phyloP scores from a whole-genome alignment of 305 asterid species.

The Fraxinus albicans region DNA sequence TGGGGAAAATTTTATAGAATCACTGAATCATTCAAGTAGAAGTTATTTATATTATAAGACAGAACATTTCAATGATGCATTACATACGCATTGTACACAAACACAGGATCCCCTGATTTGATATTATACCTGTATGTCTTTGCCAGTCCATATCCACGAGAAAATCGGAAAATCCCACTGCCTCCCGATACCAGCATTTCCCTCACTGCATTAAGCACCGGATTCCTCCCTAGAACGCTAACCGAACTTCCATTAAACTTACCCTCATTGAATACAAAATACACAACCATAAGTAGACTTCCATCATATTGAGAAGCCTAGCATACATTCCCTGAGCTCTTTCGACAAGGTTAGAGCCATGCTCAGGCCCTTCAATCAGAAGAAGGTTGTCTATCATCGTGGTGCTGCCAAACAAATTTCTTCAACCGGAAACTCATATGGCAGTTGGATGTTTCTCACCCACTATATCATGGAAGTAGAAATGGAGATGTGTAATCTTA shows the following conservation, averaged over 20 bases:
- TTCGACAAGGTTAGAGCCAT: constrained; percentile 44
- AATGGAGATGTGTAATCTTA: constrained; percentile 48
- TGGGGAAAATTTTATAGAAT: neutral
- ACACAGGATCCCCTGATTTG: constrained; percentile 24
- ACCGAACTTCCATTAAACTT: constrained; percentile 58
- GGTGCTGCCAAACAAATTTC: constrained; percentile 35
- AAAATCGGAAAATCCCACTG: constrained; percentile 51
- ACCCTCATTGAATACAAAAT: constrained; percentile 39
- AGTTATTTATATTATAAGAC: neutral
- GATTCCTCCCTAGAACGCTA: constrained; percentile 51
- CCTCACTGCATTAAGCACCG: constrained; percentile 34
- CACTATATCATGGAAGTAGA: constrained; percentile 50
- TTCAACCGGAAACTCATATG: constrained; percentile 20
- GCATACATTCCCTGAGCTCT: constrained; percentile 58
- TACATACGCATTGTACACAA: constrained; percentile 53
- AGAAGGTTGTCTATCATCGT: constrained; percentile 42
- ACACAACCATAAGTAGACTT: constrained; percentile 41
- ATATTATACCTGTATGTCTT: constrained; percentile 26
- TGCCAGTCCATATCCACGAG: constrained; percentile 62
- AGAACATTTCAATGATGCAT: constrained; percentile 29
- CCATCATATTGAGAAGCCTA: constrained; percentile 28
- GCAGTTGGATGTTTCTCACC: constrained; percentile 48
- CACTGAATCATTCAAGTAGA: too few relatives aligned
- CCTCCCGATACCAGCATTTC: constrained; percentile 65
- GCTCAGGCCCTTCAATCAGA: constrained; percentile 37